These are phyloP conservation scores for Pythium chondricola DNA, from an alignment of 352 stramenopile genomes.

Conservation along the genomic window DNA sequence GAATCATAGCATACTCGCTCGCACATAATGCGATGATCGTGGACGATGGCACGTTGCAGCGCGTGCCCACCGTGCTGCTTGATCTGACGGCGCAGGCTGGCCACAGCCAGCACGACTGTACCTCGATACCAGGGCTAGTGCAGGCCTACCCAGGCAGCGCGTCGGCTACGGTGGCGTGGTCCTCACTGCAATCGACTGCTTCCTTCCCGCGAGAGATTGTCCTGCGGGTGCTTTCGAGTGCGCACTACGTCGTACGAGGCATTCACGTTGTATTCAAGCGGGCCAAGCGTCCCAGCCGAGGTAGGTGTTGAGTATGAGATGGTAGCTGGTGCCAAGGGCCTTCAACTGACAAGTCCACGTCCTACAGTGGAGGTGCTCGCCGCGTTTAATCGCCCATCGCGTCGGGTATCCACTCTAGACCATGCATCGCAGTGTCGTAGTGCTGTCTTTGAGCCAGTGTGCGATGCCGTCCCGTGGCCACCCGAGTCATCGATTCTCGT, in stretches of 20 bases:
- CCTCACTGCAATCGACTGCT: background rate
- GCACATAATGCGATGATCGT: background rate
- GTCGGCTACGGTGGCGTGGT: background rate
- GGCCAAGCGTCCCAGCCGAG: slow-evolving; percentile 7
- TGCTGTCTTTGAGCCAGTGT: slow-evolving; percentile 2
- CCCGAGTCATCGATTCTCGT: no score
- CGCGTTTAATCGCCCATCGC: background rate
- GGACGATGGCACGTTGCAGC: slow-evolving; percentile 1
- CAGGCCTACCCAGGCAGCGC: background rate
- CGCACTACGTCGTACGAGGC: slow-evolving; percentile 1
- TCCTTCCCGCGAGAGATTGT: slow-evolving; percentile 23
- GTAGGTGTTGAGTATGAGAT: no score
- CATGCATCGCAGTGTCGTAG: slow-evolving; percentile 12
- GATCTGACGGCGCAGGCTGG: background rate
- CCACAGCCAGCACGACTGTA: background rate
- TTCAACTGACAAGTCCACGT: no score
- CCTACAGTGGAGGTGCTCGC: background rate
- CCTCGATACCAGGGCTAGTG: background rate
- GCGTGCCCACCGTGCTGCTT: background rate
- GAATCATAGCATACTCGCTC: background rate
- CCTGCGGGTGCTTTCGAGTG: slow-evolving; percentile 21
- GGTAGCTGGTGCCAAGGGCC: no score
- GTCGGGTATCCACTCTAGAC: slow-evolving; percentile 4
- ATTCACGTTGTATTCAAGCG: slow-evolving; percentile 9
- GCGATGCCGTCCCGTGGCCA: slow-evolving; percentile 6